Evolutionary conservation across 2,329 filamentous ascomycete species (phyloP), one percentile per base, ranked within the genome.

Genomic region (Pseudocercospora cruenta): DNA sequence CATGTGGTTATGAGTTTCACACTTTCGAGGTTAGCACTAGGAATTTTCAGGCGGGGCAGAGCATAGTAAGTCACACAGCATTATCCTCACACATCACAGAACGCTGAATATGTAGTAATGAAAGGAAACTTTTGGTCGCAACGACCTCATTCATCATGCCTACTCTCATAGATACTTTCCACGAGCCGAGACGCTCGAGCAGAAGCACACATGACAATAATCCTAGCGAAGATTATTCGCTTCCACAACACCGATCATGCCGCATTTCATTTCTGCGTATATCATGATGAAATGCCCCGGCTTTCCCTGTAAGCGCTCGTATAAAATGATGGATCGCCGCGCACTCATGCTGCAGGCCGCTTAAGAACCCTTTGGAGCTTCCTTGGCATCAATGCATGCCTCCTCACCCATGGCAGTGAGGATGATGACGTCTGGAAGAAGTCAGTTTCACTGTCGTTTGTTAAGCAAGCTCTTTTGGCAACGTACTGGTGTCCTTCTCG

Each of bases 331-430:
- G 58, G 36, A 60, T 65, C 63, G 66, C 66, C 66, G 67, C 63
- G 66, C 68, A 59, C 55, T 61, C 61, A 62, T 45, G 39, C 57
- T 55, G 51, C 49, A 21, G 60, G 47, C 51, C 57, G 36, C 58
- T 69, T 70, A 70, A 67, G 62, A 58, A n/a, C 69, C 66, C 69
- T 78, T 82, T 81, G 91, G 89, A 82, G 92, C 92, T 85, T 97
- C 94, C 90, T 98, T 98, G 84, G 90, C 91, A 80, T 97, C 94
- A 80, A 97, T 90, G 78, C 90, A 91, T 76, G 87, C 84, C 87
- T 98, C 92, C 85, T 99, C 94, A 80, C 92, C 92, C 95, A 99
- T 99, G 80, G 95, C 89, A 77, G 92, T 92, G 80, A 96, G 91
- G 81, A 99, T 89, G 77, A 94, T 91, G 77, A 98, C 90, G 83